Evolutionary conservation across 805 yeast species (phyloP).

Genomic region (Pichia exigua): DNA sequence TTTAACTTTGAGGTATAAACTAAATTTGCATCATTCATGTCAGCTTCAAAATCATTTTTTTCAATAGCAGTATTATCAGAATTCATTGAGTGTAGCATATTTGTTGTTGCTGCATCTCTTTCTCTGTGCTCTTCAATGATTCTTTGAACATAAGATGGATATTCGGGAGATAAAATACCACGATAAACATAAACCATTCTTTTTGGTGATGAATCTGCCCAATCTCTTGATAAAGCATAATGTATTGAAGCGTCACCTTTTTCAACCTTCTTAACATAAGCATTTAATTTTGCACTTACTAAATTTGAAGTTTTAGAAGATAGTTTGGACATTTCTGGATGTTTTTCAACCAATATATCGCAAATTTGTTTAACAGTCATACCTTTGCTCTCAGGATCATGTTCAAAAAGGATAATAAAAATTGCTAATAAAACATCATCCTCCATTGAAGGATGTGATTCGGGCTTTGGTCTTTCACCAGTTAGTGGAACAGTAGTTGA

Average conservation of each 20-base stretch:
- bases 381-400: slow-evolving; percentile 63
- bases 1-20: slow-evolving; percentile 1
- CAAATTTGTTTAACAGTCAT: slow-evolving; percentile 89
- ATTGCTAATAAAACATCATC: slow-evolving; percentile 73
- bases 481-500: slow-evolving; percentile 77
- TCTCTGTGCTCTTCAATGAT: slow-evolving; percentile 48
- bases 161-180: slow-evolving; percentile 69
- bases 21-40: slow-evolving; percentile 1
- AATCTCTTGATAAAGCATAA: slow-evolving; percentile 74
- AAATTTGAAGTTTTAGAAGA: slow-evolving; percentile 75
- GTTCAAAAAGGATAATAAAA: slow-evolving; percentile 60
- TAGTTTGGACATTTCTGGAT: slow-evolving; percentile 77
- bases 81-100: neutral
- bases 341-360: slow-evolving; percentile 63
- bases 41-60: slow-evolving; percentile 3
- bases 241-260: slow-evolving; percentile 68
- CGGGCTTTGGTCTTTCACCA: slow-evolving; percentile 66
- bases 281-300: slow-evolving; percentile 76
- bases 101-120: slow-evolving; percentile 16
- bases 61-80: slow-evolving; percentile 1
- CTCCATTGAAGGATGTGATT: slow-evolving; percentile 55
- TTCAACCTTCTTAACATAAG: slow-evolving; percentile 74
- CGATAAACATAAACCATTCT: slow-evolving; percentile 85
- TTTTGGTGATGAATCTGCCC: slow-evolving; percentile 88
- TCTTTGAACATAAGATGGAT: slow-evolving; percentile 60